Conservation (phyloP, 495 filamentous ascomycete genomes). For the Baudoinia panamericana region DNA sequence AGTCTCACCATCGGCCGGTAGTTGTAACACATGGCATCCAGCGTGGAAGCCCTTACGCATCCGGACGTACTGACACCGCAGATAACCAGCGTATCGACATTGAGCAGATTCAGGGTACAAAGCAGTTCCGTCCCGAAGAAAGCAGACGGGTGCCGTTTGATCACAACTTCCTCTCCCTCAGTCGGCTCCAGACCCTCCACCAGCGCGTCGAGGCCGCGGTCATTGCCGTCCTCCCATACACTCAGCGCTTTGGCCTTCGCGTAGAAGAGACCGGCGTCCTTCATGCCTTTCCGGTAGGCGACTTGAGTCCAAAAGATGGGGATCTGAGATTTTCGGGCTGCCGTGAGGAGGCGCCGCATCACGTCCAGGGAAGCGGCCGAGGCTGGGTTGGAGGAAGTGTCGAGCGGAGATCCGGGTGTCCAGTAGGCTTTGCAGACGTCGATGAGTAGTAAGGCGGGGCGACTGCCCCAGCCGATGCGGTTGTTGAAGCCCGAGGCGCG, state of each 20-base stretch:
- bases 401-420: constrained; percentile 27
- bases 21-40: constrained; percentile 30
- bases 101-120: constrained; percentile 21
- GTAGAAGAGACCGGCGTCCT: constrained; percentile 28
- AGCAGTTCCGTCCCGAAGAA: constrained; percentile 32
- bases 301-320: constrained; percentile 28
- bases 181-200: constrained; percentile 25
- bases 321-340: constrained; percentile 23
- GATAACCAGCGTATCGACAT: constrained; percentile 30
- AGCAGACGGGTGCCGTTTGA: constrained; percentile 29
- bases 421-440: constrained; percentile 33
- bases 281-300: constrained; percentile 25
- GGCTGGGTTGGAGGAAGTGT: constrained; percentile 23
- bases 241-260: constrained; percentile 24
- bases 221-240: constrained; percentile 29
- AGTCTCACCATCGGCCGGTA: constrained; percentile 25
- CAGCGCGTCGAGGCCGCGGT: constrained; percentile 23
- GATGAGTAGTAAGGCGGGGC: constrained; percentile 29
- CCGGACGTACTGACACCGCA: constrained; percentile 31
- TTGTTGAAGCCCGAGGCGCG: constrained; percentile 23
- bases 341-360: constrained; percentile 25
- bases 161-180: constrained; percentile 25
- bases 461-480: constrained; percentile 28
- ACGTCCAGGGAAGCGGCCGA: constrained; percentile 21
- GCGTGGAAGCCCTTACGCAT: constrained; percentile 28